Conservation (phyloP, 2,329 filamentous ascomycete genomes). For the Hypoxylon rubiginosum region DNA sequence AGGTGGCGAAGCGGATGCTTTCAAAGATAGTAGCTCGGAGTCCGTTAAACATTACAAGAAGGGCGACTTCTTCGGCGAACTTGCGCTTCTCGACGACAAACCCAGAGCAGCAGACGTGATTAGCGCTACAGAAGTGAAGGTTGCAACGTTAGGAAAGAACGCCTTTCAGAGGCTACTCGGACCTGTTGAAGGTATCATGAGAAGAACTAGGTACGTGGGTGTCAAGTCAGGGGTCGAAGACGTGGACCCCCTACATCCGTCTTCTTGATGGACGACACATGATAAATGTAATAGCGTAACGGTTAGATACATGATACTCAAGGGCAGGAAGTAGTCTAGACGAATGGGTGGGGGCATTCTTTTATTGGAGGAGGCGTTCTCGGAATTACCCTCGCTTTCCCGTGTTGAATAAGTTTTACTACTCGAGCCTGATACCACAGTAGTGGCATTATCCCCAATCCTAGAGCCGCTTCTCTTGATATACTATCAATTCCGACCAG, state of each 20-base stretch:
- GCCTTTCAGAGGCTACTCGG: conserved; percentile 95
- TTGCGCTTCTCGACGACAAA: conserved; percentile 92
- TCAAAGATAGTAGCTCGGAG: conserved; percentile 78
- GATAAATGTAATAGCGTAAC: conserved; percentile 23
- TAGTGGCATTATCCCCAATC: conserved; percentile 28
- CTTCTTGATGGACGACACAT: conserved; percentile 38
- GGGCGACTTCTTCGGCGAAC: conserved; percentile 97
- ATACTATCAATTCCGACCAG: not conserved
- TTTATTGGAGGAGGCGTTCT: conserved; percentile 47
- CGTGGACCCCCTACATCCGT: conserved; percentile 73
- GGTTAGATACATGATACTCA: conserved; percentile 36
- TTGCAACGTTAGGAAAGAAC: conserved; percentile 91
- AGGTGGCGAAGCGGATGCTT: conserved; percentile 86
- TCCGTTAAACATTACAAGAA: conserved; percentile 86
- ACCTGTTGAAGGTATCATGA: conserved; percentile 94
- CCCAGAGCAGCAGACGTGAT: conserved; percentile 92
- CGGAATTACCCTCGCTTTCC: conserved; percentile 46
- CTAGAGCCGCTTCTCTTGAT: conserved; percentile 18
- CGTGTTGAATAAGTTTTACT: conserved; percentile 37
- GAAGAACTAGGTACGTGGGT: conserved; percentile 76
- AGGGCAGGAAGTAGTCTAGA: conserved; percentile 29
- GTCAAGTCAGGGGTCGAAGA: conserved; percentile 74
- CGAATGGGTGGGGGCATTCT: conserved; percentile 36
- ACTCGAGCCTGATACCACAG: conserved; percentile 44
- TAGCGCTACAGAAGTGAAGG: conserved; percentile 88